These are phyloP conservation scores for Talaromyces adpressus DNA, from an alignment of 495 filamentous ascomycete genomes.

Conservation along the genomic window DNA sequence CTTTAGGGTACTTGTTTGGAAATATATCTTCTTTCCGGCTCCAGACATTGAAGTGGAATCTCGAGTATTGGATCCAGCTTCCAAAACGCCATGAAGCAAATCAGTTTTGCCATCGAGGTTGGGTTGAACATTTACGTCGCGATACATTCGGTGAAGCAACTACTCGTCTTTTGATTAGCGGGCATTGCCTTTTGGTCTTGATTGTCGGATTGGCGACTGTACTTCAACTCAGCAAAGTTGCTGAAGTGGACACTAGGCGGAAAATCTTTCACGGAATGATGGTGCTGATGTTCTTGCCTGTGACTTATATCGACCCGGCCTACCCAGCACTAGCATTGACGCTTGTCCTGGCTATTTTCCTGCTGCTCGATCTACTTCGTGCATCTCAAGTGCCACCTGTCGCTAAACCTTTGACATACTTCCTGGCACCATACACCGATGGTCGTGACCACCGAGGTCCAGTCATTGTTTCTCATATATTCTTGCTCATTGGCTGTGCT, in stretches of 20 bases:
- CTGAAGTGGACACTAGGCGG: constrained; percentile 90
- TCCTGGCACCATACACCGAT: constrained; percentile 90
- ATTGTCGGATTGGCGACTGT: constrained; percentile 64
- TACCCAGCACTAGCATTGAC: constrained; percentile 72
- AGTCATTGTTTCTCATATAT: constrained; percentile 92
- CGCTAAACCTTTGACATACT: constrained; percentile 71
- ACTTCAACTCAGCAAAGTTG: constrained; percentile 58
- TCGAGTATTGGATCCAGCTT: constrained; percentile 71
- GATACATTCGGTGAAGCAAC: constrained; percentile 64
- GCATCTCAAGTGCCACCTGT: constrained; percentile 87
- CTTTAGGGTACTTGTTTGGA: constrained; percentile 80
- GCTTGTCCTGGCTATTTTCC: constrained; percentile 70
- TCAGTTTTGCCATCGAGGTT: constrained; percentile 41
- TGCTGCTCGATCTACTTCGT: constrained; percentile 81
- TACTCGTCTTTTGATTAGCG: constrained; percentile 68
- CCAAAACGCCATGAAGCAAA: constrained; percentile 41
- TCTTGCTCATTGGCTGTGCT: constrained; percentile 91
- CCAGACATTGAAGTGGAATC: constrained; percentile 53
- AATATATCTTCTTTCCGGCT: constrained; percentile 63
- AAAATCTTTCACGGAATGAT: constrained; percentile 99
- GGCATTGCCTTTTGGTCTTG: constrained; percentile 66
- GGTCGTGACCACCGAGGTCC: constrained; percentile 88
- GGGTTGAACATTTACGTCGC: constrained; percentile 52
- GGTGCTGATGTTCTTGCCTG: constrained; percentile 87
- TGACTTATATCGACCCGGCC: constrained; percentile 75